A percentile compares a stretch with the other conserved stretches of the same genome.
Conservation (phyloP, 805 yeast genomes). For the Metschnikowia proteae region DNA sequence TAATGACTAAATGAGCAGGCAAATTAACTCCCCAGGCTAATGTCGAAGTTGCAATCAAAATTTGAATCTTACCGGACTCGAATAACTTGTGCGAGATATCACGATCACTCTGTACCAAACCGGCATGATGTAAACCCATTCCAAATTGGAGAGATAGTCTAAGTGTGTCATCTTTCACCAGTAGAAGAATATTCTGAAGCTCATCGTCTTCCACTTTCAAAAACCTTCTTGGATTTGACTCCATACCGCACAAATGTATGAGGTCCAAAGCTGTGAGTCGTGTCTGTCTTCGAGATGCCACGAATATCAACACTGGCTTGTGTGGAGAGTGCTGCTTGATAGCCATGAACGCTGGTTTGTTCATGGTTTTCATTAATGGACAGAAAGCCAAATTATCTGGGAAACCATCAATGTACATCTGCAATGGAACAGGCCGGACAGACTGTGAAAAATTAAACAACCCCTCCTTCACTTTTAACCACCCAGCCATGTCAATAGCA, state of each 20-base stretch:
- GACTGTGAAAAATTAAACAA: conserved; percentile 77
- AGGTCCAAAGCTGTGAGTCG: conserved; percentile 75
- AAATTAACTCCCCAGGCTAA: conserved; percentile 86
- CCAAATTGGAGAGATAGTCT: conserved; percentile 66
- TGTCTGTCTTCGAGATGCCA: conserved; percentile 80
- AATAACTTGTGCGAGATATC: conserved; percentile 66
- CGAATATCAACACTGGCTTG: conserved; percentile 81
- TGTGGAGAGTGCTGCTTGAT: conserved; percentile 86
- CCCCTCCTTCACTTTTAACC: conserved; percentile 74
- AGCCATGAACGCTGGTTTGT: conserved; percentile 87
- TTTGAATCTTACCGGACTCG: conserved; percentile 67
- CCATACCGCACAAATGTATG: conserved; percentile 75
- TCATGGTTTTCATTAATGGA: conserved; percentile 84
- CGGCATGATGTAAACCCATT: conserved; percentile 80
- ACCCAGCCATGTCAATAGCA: conserved; percentile 81
- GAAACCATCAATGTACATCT: conserved; percentile 84
- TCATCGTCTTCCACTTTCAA: conserved; percentile 63
- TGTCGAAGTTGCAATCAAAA: conserved; percentile 72
- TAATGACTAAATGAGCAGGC: conserved; percentile 42
- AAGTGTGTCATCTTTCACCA: conserved; percentile 80
- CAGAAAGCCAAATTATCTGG: conserved; percentile 79
- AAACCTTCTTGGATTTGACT: conserved; percentile 70
- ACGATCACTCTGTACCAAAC: conserved; percentile 70
- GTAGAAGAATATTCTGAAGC: conserved; percentile 43
- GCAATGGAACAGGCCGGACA: conserved; percentile 80